Conservation (phyloP, 2,329 filamentous ascomycete genomes). For the Cordyceps pruinosa region DNA sequence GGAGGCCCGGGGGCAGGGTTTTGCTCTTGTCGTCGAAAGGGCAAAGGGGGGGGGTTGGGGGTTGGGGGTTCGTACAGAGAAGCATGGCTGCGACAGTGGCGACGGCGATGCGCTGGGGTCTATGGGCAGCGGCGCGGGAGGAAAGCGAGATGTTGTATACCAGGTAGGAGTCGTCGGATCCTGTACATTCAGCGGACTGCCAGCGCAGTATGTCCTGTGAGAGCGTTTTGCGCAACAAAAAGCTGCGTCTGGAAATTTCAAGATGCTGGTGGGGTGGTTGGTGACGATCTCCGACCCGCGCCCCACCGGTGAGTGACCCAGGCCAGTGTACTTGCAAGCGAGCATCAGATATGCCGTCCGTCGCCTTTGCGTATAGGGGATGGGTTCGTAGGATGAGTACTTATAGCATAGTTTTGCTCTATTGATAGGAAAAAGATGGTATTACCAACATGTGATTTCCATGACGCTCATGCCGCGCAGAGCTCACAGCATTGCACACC, state of each 20-base stretch:
- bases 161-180: not conserved
- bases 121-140: not conserved
- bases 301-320: conserved; percentile 1
- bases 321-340: not conserved
- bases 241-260: conserved; percentile 7
- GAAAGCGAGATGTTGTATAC: not conserved
- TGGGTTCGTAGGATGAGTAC: not conserved
- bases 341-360: not conserved
- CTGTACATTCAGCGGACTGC: no score
- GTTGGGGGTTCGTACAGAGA: conserved; percentile 47
- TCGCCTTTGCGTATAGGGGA: not conserved
- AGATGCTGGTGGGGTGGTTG: conserved; percentile 11
- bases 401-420: no score
- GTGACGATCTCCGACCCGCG: conserved; percentile 5
- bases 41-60: not conserved
- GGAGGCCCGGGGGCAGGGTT: not conserved
- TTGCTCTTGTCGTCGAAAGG: not conserved
- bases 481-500: no score
- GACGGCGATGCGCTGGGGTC: not conserved
- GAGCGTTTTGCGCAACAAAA: not conserved
- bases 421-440: no score
- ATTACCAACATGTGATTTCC: no score
- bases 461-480: no score
- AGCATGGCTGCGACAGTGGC: conserved; percentile 43
- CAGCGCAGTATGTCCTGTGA: not conserved